A percentile compares a stretch with the other conserved stretches of the same genome.
Conservation (phyloP, 805 yeast species). For the Metschnikowia vanudenii region DNA sequence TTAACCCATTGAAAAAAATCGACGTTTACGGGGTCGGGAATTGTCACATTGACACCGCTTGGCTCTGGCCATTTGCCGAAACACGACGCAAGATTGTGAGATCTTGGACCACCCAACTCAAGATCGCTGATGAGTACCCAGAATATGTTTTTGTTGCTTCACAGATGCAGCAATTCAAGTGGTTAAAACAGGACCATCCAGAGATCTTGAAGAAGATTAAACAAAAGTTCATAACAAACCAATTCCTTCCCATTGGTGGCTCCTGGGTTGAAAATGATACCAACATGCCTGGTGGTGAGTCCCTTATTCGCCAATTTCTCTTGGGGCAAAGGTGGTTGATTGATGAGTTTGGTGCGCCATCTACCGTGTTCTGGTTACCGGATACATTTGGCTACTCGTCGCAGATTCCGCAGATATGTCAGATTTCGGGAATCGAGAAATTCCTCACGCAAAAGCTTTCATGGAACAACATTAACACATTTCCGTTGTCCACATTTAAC, state of each 20-base stretch:
- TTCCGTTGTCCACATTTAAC: conserved; percentile 88
- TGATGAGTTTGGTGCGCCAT: conserved; percentile 72
- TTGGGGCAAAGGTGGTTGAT: conserved; percentile 86
- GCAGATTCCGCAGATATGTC: conserved; percentile 91
- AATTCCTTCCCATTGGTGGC: conserved; percentile 91
- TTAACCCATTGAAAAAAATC: conserved; percentile 37
- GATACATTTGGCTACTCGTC: conserved; percentile 97
- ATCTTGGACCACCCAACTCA: conserved; percentile 92
- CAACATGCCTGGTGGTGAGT: conserved; percentile 92
- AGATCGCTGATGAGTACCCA: conserved; percentile 81
- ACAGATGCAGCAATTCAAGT: conserved; percentile 92
- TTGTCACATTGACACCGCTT: conserved; percentile 97
- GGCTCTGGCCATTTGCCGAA: conserved; percentile 99
- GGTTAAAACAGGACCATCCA: conserved; percentile 89
- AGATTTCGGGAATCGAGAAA: conserved; percentile 77
- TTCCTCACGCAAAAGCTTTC: conserved; percentile 91
- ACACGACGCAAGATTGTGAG: conserved; percentile 89
- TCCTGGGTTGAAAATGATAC: conserved; percentile 98
- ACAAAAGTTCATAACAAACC: conserved; percentile 64
- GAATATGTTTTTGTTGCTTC: conserved; percentile 94
- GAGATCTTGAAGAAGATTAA: conserved; percentile 64
- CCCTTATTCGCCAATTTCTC: conserved; percentile 81
- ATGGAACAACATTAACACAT: conserved; percentile 92
- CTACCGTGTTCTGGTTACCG: conserved; percentile 89
- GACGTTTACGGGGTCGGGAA: conserved; percentile 87